Conservation (phyloP, 2,329 filamentous ascomycete species). For the Paraconiothyrium brasiliense region DNA sequence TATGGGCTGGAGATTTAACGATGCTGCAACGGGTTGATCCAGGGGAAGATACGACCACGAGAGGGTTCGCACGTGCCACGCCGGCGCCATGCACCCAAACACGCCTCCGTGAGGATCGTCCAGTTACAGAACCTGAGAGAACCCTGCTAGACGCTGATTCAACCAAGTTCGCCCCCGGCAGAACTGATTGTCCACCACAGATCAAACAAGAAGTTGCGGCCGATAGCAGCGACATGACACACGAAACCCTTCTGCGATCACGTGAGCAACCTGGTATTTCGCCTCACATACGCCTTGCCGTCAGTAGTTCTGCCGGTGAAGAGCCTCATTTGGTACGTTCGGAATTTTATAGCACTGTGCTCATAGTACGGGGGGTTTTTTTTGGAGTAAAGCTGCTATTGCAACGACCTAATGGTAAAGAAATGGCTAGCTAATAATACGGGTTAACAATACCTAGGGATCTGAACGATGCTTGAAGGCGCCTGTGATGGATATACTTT, state of each 20-base stretch:
- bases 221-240: not conserved
- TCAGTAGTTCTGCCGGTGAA: constrained; percentile 15
- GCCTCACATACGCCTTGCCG: not conserved
- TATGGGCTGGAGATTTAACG: constrained; percentile 28
- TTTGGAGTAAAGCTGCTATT: no score
- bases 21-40: constrained; percentile 28
- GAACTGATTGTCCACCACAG: not conserved
- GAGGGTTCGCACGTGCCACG: constrained; percentile 7
- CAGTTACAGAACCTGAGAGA: no score
- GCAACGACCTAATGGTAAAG: no score
- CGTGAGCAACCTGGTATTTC: not conserved
- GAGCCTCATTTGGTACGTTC: not conserved
- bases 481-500: constrained; percentile 21
- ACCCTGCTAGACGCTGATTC: not conserved
- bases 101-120: no score
- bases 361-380: not conserved
- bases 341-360: not conserved
- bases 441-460: not conserved
- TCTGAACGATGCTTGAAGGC: not conserved
- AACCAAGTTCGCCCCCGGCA: not conserved
- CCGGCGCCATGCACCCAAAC: constrained; percentile 18
- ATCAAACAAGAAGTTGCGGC: constrained; percentile 11
- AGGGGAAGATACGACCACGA: not conserved
- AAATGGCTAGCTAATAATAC: no score
- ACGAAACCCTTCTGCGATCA: not conserved